These are phyloP conservation scores for Tricholoma matsutake DNA, from an alignment of 768 basidiomycete species.

Conservation along the genomic window DNA sequence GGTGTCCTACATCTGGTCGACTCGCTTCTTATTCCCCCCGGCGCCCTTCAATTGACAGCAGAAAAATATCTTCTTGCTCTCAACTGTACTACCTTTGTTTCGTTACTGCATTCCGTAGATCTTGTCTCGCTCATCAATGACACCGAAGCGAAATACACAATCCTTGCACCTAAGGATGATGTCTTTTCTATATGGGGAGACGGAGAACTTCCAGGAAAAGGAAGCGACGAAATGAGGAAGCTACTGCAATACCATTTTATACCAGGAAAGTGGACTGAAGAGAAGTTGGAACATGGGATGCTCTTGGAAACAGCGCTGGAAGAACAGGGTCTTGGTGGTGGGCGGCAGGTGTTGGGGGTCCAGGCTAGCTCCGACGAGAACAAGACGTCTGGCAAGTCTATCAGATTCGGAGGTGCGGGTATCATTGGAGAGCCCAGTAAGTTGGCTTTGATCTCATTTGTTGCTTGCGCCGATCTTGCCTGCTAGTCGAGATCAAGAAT, in stretches of 20 bases:
- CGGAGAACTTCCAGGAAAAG: conserved; percentile 57
- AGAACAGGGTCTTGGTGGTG: conserved; percentile 66
- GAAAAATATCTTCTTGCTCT: conserved; percentile 94
- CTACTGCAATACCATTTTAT: conserved; percentile 89
- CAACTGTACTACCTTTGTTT: conserved; percentile 89
- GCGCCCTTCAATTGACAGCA: conserved; percentile 77
- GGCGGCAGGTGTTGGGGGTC: conserved; percentile 67
- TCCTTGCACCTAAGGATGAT: conserved; percentile 89
- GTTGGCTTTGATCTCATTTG: conserved; percentile 20
- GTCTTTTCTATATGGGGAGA: conserved; percentile 60
- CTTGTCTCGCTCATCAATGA: conserved; percentile 70
- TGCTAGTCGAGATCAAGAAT: conserved; percentile 67
- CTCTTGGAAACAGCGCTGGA: conserved; percentile 77
- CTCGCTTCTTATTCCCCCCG: conserved; percentile 73
- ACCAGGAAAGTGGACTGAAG: conserved; percentile 70
- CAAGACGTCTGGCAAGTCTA: conserved; percentile 46
- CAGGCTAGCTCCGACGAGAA: conserved; percentile 54
- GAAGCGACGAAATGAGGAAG: conserved; percentile 67
- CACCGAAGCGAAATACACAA: conserved; percentile 70
- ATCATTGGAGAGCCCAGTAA: conserved; percentile 75
- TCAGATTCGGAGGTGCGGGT: conserved; percentile 82
- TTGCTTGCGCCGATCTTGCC: conserved; percentile 11
- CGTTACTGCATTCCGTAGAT: conserved; percentile 79
- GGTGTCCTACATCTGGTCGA: conserved; percentile 92
- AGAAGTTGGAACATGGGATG: conserved; percentile 69